Conservation (phyloP, 352 stramenopile species). For the Pilasporangium apinafurcum region DNA sequence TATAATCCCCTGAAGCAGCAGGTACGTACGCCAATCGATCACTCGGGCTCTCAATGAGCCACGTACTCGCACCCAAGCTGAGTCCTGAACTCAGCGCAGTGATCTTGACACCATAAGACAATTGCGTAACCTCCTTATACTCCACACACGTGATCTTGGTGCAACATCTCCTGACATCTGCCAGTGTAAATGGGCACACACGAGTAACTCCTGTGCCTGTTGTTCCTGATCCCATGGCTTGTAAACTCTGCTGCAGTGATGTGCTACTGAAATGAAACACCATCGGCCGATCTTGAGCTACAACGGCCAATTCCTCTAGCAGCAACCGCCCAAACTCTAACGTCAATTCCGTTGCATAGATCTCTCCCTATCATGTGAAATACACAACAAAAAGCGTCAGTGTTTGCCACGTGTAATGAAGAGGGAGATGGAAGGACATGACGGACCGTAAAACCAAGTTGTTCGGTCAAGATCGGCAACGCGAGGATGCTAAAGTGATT, state of each 20-base stretch:
- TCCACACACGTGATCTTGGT: conserved; percentile 48
- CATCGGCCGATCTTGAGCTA: background rate
- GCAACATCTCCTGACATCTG: conserved; percentile 39
- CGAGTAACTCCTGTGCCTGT: conserved; percentile 1
- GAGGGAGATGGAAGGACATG: background rate
- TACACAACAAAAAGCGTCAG: background rate
- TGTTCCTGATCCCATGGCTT: background rate
- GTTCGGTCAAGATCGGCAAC: conserved; percentile 68
- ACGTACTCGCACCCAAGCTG: conserved; percentile 61
- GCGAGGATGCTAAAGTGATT: conserved; percentile 66
- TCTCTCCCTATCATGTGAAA: conserved; percentile 19
- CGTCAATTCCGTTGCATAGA: conserved; percentile 71
- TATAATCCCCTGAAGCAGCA: conserved; percentile 73
- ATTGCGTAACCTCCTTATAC: conserved; percentile 42
- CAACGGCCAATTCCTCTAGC: conserved; percentile 50
- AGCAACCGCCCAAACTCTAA: conserved; percentile 63
- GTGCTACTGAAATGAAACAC: conserved; percentile 10
- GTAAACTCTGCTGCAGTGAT: conserved; percentile 2
- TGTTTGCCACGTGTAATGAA: background rate
- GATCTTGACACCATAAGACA: conserved; percentile 65
- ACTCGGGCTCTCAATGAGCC: conserved; percentile 63
- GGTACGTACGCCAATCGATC: conserved; percentile 72
- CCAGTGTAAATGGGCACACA: conserved; percentile 20
- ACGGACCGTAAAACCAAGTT: conserved; percentile 58
- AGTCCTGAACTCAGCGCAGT: conserved; percentile 74